phyloP scores from a whole-genome alignment of 2,329 filamentous ascomycete species.

The Fusarium sp. region DNA sequence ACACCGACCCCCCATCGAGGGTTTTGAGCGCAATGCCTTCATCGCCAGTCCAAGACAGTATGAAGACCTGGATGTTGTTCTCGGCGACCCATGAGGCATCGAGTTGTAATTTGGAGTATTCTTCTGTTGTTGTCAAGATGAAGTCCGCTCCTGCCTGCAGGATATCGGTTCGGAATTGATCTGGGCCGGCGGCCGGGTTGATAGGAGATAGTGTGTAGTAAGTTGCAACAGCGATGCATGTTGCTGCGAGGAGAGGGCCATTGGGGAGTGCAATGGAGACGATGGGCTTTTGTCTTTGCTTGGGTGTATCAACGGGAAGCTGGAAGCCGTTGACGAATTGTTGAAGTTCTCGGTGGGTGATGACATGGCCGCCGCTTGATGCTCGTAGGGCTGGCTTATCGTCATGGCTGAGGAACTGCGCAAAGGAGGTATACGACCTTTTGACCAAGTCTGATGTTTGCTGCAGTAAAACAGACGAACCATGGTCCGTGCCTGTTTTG shows the following conservation, averaged over 20 bases:
- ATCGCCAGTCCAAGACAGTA: background rate
- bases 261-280: conserved; percentile 3
- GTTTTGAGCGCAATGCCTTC: background rate
- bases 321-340: background rate
- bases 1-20: background rate
- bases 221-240: conserved; percentile 14
- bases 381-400: conserved; percentile 6
- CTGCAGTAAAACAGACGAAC: background rate
- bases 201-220: conserved; percentile 19
- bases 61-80: background rate
- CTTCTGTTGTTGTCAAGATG: conserved; percentile 11
- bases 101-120: background rate
- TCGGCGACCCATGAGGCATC: conserved; percentile 4
- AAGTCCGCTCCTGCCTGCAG: conserved; percentile 4
- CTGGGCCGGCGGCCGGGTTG: conserved; percentile 12
- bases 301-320: fast-evolving
- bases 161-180: conserved; percentile 21
- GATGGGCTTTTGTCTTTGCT: background rate
- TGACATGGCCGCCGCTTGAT: conserved; percentile 1
- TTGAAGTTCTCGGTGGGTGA: background rate
- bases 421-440: conserved; percentile 6
- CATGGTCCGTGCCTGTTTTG: background rate
- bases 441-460: background rate
- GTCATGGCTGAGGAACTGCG: background rate
- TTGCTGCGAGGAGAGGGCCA: conserved; percentile 7